Evolutionary conservation across 768 basidiomycete genomes (phyloP), one percentile per base, ranked within the genome.

Genomic region (Termitomyces sp.): DNA sequence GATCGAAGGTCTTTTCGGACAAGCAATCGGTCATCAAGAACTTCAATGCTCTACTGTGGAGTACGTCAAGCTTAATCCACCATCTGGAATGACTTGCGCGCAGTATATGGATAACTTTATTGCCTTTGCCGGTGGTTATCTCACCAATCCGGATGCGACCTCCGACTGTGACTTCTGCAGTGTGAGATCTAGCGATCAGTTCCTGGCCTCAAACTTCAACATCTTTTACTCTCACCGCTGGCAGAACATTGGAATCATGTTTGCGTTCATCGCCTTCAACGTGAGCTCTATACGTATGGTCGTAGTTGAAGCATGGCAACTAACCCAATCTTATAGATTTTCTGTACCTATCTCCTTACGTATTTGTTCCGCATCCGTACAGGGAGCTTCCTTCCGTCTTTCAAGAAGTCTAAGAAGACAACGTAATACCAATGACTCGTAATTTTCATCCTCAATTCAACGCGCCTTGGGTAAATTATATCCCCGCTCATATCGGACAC

Each of bases 141-240:
- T 89, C 28, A 62, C 72, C 23, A 79, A 87, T 60, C 75, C 81
- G 1, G 66, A 77, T n/a, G 80, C 84, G 3, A 78, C 79, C 0
- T 56, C 68, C n/a, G 68, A 64, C 43, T 90, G 87, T 65, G 56
- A 73, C 21, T 86, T 81, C 68, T 93, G 91, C 64, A 68, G 82
- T 3, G 73, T 76, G 37, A 65, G 73, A n/a, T 77, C 76, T 0
- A 83, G 86, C 0, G 85, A 91, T 65, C 66, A 76, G 41, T 91
- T 80, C 73, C 69, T 89, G 35, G 65, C 57, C 25, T 43, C 45
- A 0, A 70, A 62, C 51, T 84, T 86, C 69, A 84, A 82, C 58
- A 84, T 88, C 30, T 70, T 70, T 55, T 89, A 86, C 59, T 58
- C 63, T 6, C 69, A 82, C 50, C 72, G 70, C 23, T 85, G 82